Percentiles rank a stretch among this genome's conserved stretches.
These are phyloP conservation scores for Mallotus nudiflorus DNA, from an alignment of 345 rosid species.

Conservation along the genomic window DNA sequence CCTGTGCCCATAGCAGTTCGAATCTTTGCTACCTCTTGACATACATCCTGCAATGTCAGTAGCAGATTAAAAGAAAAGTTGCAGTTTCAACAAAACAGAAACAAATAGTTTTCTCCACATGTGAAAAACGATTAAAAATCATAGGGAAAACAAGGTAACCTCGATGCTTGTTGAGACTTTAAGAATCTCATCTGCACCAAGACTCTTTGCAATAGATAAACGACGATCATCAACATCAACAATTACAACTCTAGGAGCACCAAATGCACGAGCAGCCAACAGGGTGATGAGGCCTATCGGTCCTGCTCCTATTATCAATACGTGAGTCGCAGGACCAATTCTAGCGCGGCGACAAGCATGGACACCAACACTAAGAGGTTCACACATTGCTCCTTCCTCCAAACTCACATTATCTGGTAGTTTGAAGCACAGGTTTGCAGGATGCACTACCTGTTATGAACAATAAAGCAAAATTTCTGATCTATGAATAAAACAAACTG, in stretches of 20 bases:
- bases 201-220: constrained; percentile 67
- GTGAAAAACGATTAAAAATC: background rate
- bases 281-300: constrained; percentile 92
- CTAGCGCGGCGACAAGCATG: constrained; percentile 90
- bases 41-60: constrained; percentile 52
- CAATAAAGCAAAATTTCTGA: background rate
- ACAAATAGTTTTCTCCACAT: background rate
- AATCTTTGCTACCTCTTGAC: constrained; percentile 60
- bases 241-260: constrained; percentile 73
- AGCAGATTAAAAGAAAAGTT: background rate
- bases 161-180: constrained; percentile 60
- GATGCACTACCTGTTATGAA: constrained; percentile 71
- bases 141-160: constrained; percentile 38
- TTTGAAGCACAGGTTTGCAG: constrained; percentile 84
- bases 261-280: constrained; percentile 89
- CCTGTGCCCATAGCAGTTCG: constrained; percentile 57
- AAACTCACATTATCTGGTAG: constrained; percentile 85
- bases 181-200: constrained; percentile 66
- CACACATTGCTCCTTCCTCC: constrained; percentile 99
- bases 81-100: background rate
- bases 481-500: background rate
- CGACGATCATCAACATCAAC: constrained; percentile 77
- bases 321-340: constrained; percentile 68
- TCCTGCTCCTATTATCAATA: constrained; percentile 82
- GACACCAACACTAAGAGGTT: constrained; percentile 89